phyloP scores from a whole-genome alignment of 768 basidiomycete genomes.

The Mycena belliarum region DNA sequence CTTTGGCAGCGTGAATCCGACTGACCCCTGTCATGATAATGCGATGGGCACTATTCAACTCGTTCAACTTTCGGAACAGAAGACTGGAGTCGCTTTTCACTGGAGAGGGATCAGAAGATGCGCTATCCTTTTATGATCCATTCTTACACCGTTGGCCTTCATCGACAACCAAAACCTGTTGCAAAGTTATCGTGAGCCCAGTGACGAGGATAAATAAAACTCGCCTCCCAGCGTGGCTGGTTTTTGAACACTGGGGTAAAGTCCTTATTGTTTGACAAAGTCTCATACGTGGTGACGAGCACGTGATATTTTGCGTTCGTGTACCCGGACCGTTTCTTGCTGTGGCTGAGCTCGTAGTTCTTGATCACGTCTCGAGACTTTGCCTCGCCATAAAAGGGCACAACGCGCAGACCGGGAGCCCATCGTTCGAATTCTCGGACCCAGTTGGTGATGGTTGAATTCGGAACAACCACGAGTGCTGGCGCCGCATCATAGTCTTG shows the following conservation, averaged over 20 bases:
- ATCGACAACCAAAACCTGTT: conserved; percentile 77
- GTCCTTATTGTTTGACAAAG: conserved; percentile 71
- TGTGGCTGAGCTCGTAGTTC: conserved; percentile 78
- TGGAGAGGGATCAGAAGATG: conserved; percentile 31
- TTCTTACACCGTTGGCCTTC: conserved; percentile 87
- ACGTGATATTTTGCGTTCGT: conserved; percentile 80
- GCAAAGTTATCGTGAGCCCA: not conserved
- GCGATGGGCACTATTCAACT: conserved; percentile 75
- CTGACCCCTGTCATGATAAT: conserved; percentile 87
- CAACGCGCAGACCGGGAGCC: conserved; percentile 73
- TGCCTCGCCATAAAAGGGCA: conserved; percentile 84
- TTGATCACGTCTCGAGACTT: conserved; percentile 80
- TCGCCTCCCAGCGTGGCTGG: conserved; percentile 86
- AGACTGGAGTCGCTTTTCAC: conserved; percentile 83
- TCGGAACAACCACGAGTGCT: conserved; percentile 90
- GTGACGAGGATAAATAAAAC: conserved; percentile 4
- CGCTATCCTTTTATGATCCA: not conserved
- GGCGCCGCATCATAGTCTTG: conserved; percentile 65
- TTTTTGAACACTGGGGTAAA: conserved; percentile 75
- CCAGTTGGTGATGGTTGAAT: conserved; percentile 96
- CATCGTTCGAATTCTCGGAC: conserved; percentile 90
- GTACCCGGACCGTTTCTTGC: conserved; percentile 36
- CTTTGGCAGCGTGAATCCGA: not conserved
- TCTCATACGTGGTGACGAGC: conserved; percentile 91
- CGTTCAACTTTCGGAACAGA: conserved; percentile 81